Conservation (phyloP, 345 rosid species). For the Conringia planisiliqua region DNA sequence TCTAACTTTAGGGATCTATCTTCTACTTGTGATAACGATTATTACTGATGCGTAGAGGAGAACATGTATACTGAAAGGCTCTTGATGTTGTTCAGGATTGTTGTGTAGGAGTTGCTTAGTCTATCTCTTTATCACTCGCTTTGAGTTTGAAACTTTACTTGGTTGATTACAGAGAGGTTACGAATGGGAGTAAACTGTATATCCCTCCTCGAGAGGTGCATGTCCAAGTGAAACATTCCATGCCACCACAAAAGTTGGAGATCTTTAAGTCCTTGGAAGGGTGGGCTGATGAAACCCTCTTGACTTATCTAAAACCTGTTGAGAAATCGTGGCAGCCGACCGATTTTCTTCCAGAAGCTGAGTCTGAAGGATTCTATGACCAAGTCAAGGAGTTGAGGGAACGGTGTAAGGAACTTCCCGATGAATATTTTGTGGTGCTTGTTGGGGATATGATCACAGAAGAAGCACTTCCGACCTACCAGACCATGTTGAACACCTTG, state of each 20-base stretch:
- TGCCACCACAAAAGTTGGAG: constrained; percentile 49
- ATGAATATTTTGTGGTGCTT: constrained; percentile 65
- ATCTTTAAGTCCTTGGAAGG: constrained; percentile 52
- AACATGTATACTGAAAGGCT: no score
- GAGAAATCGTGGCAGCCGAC: constrained; percentile 71
- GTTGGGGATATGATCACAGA: constrained; percentile 80
- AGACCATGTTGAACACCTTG: constrained; percentile 68
- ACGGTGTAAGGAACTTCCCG: constrained; percentile 53
- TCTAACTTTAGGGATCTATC: no score
- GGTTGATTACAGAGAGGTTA: constrained; percentile 44
- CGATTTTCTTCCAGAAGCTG: constrained; percentile 52
- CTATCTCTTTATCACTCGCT: not conserved
- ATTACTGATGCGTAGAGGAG: not conserved
- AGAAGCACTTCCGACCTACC: constrained; percentile 76
- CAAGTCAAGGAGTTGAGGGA: constrained; percentile 66
- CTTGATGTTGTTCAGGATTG: not conserved
- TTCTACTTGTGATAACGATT: no score
- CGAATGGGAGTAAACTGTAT: constrained; percentile 50
- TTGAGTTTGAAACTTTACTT: not conserved
- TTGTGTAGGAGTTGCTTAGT: not conserved
- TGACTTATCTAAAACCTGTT: constrained; percentile 57
- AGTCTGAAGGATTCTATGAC: constrained; percentile 52
- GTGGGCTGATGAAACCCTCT: constrained; percentile 64
- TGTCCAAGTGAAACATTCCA: constrained; percentile 64
- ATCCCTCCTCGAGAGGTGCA: constrained; percentile 63